Evolutionary conservation across 1,139 yeast species (phyloP).

Genomic region (Yamadazyma jaroonii): DNA sequence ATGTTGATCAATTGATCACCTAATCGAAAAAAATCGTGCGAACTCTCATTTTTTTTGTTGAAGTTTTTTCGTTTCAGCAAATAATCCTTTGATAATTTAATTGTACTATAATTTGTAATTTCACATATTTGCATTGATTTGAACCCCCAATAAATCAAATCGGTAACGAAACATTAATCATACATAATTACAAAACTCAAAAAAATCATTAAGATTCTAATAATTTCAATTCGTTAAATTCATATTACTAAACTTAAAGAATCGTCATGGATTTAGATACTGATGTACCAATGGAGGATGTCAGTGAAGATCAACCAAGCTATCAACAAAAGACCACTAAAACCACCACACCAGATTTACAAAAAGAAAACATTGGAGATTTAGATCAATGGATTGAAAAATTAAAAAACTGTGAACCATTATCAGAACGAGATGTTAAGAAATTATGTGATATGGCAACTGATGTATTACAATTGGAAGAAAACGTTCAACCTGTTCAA

Average conservation of each 20-base stretch:
- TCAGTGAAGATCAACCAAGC: constrained; percentile 47
- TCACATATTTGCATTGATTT: not conserved
- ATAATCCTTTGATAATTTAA: constrained; percentile 3
- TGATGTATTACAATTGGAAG: constrained; percentile 85
- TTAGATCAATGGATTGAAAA: constrained; percentile 88
- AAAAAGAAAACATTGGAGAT: constrained; percentile 49
- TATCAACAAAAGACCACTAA: constrained; percentile 9
- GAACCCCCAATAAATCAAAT: no score
- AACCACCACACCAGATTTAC: constrained; percentile 19
- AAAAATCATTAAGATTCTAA: not conserved
- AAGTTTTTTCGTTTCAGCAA: constrained; percentile 6
- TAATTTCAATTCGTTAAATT: not conserved
- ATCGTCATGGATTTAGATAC: constrained; percentile 58
- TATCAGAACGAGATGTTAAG: constrained; percentile 79
- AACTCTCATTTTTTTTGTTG: constrained; percentile 2
- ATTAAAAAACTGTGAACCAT: constrained; percentile 75
- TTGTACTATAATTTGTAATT: constrained; percentile 3
- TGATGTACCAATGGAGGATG: constrained; percentile 73
- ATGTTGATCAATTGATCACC: not conserved
- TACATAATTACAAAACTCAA: not conserved
- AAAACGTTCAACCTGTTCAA: constrained; percentile 90
- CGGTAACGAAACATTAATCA: no score
- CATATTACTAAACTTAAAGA: not conserved
- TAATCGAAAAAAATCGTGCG: constrained; percentile 1
- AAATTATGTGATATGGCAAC: constrained; percentile 86